Evolutionary conservation across 257 asterid species (phyloP).

Genomic region (Rehmannia glutinosa): DNA sequence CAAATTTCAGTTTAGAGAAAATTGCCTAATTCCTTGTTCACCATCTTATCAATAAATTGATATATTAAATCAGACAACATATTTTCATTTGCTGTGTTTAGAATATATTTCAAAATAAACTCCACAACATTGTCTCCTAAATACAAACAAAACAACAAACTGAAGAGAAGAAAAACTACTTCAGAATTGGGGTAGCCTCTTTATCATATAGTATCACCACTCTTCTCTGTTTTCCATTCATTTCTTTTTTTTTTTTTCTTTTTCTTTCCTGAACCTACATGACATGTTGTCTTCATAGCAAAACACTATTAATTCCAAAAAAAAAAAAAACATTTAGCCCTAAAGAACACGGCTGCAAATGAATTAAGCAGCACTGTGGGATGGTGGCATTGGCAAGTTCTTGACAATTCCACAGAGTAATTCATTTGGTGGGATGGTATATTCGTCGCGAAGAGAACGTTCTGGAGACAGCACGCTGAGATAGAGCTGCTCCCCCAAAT

Average conservation of each 20-base stretch:
- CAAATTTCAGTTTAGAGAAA: too few relatives aligned
- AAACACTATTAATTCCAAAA: background rate
- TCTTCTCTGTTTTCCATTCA: background rate
- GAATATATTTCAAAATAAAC: too few relatives aligned
- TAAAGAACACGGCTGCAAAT: background rate
- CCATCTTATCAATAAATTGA: too few relatives aligned
- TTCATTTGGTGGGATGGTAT: conserved; percentile 36
- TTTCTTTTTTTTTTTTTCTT: background rate
- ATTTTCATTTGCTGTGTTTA: too few relatives aligned
- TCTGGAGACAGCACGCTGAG: conserved; percentile 52
- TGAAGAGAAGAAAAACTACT: too few relatives aligned
- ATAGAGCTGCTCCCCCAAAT: conserved; percentile 68
- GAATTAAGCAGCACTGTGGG: conserved; percentile 5
- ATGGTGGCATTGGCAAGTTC: conserved; percentile 36
- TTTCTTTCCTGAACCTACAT: background rate
- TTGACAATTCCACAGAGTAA: conserved; percentile 50
- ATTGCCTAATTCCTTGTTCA: too few relatives aligned
- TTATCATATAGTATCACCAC: background rate
- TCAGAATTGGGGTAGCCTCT: background rate
- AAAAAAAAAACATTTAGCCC: background rate
- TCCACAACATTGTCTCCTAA: too few relatives aligned
- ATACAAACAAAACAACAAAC: too few relatives aligned
- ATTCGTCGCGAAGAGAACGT: conserved; percentile 52
- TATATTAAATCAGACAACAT: too few relatives aligned
- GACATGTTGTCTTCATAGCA: background rate